Base-by-base conservation (phyloP, 2,329 filamentous ascomycete species). In the Apiospora sp. region DNA sequence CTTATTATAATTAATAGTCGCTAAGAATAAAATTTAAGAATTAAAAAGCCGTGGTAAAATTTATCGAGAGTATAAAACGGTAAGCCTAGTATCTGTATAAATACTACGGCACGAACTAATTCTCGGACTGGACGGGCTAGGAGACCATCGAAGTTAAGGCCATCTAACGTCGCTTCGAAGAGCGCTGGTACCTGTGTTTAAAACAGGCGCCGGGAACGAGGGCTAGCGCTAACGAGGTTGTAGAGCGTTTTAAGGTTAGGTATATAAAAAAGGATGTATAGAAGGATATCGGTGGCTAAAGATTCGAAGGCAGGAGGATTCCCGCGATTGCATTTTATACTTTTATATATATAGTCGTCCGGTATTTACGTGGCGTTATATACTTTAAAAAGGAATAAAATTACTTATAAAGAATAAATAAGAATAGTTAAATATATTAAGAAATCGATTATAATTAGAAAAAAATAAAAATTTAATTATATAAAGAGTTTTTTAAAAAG, bases 31-130 rank as follows among this genome's bases (percentile, higher is more conserved):
- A 51, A 51, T 51, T 51, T 51, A 10, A n/a, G 49, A 51, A 51
- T n/a, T n/a, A 51, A n/a, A 51, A 51, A 51, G 49, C 49, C 49
- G n/a, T 51, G 27, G 49, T n/a, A n/a, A 51, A 51, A 51, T 51
- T 51, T 14, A 51, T 51, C 49, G 49, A 51, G 49, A 51, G 49
- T 51, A 51, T 51, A n/a, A n/a, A 51, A 51, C 49, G 49, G 49
- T 51, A 51, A 51, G 49, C 49, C 49, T 51, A 51, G 49, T 51
- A n/a, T 51, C n/a, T n/a, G 49, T 51, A 51, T n/a, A 51, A 51
- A 51, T 51, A 51, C 49, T 51, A 51, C 49, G 49, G 49, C 49
- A 51, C 49, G 49, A 51, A 51, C 49, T n/a, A 51, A 51, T 51
- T 51, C 49, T 51, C 49, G 49, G 49, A 51, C 49, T 51, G 49